phyloP scores from a whole-genome alignment of 1,139 yeast genomes.

The Wickerhamiella pararugosa region DNA sequence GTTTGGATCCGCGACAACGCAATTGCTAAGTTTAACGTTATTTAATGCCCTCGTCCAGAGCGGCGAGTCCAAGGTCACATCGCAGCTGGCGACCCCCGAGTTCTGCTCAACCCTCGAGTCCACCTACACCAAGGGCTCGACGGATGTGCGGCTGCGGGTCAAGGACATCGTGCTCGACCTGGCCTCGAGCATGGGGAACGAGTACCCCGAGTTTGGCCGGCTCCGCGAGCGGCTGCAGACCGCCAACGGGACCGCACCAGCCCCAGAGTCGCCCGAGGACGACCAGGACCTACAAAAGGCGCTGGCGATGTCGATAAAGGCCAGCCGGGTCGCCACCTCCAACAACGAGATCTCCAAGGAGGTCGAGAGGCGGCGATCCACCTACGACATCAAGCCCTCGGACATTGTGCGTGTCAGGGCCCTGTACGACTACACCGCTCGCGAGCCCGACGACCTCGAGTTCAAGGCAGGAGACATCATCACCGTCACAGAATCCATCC shows the following conservation, averaged over 20 bases:
- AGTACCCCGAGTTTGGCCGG: neutral
- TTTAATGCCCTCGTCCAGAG: slow-evolving; percentile 74
- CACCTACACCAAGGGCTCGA: slow-evolving; percentile 47
- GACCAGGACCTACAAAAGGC: slow-evolving; percentile 41
- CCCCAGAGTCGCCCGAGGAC: slow-evolving; percentile 13
- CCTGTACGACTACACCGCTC: slow-evolving; percentile 60
- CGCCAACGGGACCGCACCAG: neutral
- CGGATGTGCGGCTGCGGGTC: slow-evolving; percentile 48
- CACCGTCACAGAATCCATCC: slow-evolving; percentile 73
- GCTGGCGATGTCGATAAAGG: slow-evolving; percentile 59
- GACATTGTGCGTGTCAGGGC: slow-evolving; percentile 60
- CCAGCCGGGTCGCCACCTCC: slow-evolving; percentile 18
- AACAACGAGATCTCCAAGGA: neutral
- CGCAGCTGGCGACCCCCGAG: slow-evolving; percentile 57
- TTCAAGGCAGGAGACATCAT: slow-evolving; percentile 34
- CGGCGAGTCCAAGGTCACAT: slow-evolving; percentile 79
- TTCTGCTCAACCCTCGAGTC: slow-evolving; percentile 42
- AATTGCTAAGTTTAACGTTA: slow-evolving; percentile 56
- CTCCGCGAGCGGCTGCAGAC: neutral
- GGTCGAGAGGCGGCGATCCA: slow-evolving; percentile 5
- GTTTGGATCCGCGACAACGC: slow-evolving; percentile 63
- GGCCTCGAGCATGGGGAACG: slow-evolving; percentile 19
- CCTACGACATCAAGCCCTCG: slow-evolving; percentile 6
- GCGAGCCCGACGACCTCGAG: slow-evolving; percentile 33
- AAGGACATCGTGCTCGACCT: slow-evolving; percentile 58